Evolutionary conservation across 805 yeast genomes (phyloP).

Genomic region (Blastobotrys parvus): DNA sequence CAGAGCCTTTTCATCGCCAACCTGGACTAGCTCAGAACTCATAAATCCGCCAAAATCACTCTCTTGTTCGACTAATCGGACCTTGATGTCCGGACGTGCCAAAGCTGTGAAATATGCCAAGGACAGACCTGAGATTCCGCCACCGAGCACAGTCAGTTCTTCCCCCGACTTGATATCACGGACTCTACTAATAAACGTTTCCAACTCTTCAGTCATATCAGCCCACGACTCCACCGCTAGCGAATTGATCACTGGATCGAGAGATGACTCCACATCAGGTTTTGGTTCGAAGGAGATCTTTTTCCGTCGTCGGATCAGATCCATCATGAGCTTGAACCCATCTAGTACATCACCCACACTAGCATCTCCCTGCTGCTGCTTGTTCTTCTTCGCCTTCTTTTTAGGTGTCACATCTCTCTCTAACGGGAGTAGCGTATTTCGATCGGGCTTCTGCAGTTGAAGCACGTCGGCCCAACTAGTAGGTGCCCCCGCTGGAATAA

Average conservation of each 20-base stretch:
- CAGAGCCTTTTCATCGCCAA: conserved; percentile 23
- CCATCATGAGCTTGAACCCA: conserved; percentile 2
- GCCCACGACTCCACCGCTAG: conserved; percentile 19
- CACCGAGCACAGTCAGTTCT: conserved; percentile 68
- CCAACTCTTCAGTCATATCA: conserved; percentile 22
- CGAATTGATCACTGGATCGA: conserved; percentile 2
- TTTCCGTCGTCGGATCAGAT: not conserved
- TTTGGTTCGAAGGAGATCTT: conserved; percentile 3
- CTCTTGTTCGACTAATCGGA: conserved; percentile 54
- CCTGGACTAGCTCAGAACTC: conserved; percentile 29
- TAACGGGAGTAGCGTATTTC: conserved; percentile 2
- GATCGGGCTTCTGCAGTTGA: conserved; percentile 3
- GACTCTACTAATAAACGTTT: conserved; percentile 21
- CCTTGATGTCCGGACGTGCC: conserved; percentile 67
- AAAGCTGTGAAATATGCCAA: conserved; percentile 38
- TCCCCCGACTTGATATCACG: conserved; percentile 25
- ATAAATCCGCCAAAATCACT: conserved; percentile 74
- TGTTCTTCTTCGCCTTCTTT: not conserved
- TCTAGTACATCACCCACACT: not conserved
- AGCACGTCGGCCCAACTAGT: conserved; percentile 4
- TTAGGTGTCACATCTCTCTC: not conserved
- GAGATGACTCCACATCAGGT: not conserved
- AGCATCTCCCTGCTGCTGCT: not conserved
- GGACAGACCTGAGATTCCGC: conserved; percentile 81
- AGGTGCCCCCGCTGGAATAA: not conserved